Percentiles rank a stretch among this genome's conserved stretches.
These are phyloP conservation scores for Saksenaea vasiformis DNA, from an alignment of 371 early-diverging fungal species.

Conservation along the genomic window DNA sequence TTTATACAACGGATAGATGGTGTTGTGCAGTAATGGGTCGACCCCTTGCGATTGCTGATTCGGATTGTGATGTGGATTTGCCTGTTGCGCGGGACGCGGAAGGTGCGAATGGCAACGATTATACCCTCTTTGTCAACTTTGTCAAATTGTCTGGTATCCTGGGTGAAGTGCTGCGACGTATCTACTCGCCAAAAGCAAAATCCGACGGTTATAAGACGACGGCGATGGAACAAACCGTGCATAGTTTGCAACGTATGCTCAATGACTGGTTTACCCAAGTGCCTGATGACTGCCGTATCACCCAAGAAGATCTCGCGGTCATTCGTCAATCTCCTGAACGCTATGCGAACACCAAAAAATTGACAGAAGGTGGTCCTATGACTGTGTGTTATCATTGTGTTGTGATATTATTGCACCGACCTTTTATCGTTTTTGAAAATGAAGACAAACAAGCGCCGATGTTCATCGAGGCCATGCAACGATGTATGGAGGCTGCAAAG, in stretches of 20 bases:
- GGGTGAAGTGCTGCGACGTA: slow-evolving; percentile 35
- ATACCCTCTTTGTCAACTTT: slow-evolving; percentile 27
- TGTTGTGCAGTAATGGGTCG: slow-evolving; percentile 43
- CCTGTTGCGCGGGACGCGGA: slow-evolving; percentile 11
- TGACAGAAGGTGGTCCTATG: slow-evolving; percentile 38
- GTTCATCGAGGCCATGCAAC: slow-evolving; percentile 16
- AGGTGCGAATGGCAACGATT: slow-evolving; percentile 7
- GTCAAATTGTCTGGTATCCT: slow-evolving; percentile 36
- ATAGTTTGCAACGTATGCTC: slow-evolving; percentile 29
- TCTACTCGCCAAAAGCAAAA: slow-evolving; percentile 39
- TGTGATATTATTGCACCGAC: slow-evolving; percentile 52
- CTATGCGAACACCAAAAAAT: slow-evolving; percentile 14
- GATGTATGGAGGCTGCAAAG: slow-evolving; percentile 54
- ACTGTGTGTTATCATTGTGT: slow-evolving; percentile 42
- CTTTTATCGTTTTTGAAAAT: slow-evolving; percentile 34
- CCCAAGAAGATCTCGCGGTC: slow-evolving; percentile 17
- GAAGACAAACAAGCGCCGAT: not conserved
- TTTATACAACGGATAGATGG: slow-evolving; percentile 40
- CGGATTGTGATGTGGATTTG: slow-evolving; percentile 41
- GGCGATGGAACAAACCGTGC: slow-evolving; percentile 26
- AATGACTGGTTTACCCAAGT: slow-evolving; percentile 29
- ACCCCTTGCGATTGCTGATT: slow-evolving; percentile 42
- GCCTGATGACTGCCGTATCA: slow-evolving; percentile 24
- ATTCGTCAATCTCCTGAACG: slow-evolving; percentile 17
- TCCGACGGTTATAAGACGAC: slow-evolving; percentile 24